Percentiles rank a stretch among this genome's conserved stretches.
Conservation (phyloP, 2,329 filamentous ascomycete genomes). For the Exophiala alcalophila region DNA sequence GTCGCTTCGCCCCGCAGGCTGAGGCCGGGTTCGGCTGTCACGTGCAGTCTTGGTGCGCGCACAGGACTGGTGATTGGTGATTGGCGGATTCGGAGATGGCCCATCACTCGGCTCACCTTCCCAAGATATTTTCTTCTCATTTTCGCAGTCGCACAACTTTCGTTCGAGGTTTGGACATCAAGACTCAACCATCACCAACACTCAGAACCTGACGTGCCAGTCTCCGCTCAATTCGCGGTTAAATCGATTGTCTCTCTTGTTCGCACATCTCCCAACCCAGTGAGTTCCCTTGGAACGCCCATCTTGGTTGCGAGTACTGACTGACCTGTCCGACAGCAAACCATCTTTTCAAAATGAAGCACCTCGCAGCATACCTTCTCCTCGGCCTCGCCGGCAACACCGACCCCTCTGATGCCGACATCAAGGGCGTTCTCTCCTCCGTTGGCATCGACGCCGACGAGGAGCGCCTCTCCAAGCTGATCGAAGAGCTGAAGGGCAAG, state of each 20-base stretch:
- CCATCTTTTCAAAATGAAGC: conserved; percentile 88
- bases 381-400: conserved; percentile 90
- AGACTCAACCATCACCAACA: conserved; percentile 35
- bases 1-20: no score
- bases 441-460: conserved; percentile 92
- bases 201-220: conserved; percentile 93
- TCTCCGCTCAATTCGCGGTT: conserved; percentile 98
- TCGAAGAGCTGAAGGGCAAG: conserved; percentile 68
- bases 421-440: conserved; percentile 85
- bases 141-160: conserved; percentile 33
- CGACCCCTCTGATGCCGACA: conserved; percentile 77
- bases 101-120: conserved; percentile 20
- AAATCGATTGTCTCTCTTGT: conserved; percentile 90
- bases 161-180: no score
- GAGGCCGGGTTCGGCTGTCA: no score
- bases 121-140: conserved; percentile 22
- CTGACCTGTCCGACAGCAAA: conserved; percentile 26
- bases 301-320: no score
- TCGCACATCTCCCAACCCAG: conserved; percentile 37
- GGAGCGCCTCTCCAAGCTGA: conserved; percentile 83
- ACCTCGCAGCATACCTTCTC: conserved; percentile 98
- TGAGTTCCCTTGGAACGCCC: conserved; percentile 5
- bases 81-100: no score
- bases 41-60: no score
- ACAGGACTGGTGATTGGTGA: no score